Evolutionary conservation across 495 filamentous ascomycete genomes (phyloP).

Genomic region (Penicillium ucsense): DNA sequence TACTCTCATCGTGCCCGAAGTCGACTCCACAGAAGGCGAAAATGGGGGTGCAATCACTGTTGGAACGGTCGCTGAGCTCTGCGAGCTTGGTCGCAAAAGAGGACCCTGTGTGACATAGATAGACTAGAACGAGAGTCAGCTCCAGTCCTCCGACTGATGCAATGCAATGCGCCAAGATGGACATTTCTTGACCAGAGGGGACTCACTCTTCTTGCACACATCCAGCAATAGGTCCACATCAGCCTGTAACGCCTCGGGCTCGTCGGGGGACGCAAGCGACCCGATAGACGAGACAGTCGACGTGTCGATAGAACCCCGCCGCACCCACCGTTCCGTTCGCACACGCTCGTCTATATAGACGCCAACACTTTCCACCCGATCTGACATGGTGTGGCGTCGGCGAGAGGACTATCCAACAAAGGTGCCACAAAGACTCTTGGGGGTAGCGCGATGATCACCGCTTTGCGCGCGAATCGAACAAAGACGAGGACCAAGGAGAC

Average conservation of each 20-base stretch:
- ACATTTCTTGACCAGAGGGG: not conserved
- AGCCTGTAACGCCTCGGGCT: slow-evolving; percentile 38
- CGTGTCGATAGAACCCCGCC: slow-evolving; percentile 26
- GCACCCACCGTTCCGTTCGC: slow-evolving; percentile 50
- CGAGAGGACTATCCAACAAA: too few species aligned
- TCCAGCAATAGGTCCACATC: slow-evolving; percentile 42
- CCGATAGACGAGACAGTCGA: slow-evolving; percentile 15
- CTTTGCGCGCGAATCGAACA: slow-evolving; percentile 1
- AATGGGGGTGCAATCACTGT: slow-evolving; percentile 56
- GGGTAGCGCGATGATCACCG: slow-evolving; percentile 7
- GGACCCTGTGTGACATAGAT: slow-evolving; percentile 59
- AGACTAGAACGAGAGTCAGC: slow-evolving; percentile 40
- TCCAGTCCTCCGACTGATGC: too few species aligned
- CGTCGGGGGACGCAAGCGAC: slow-evolving; percentile 27
- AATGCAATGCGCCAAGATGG: too few species aligned
- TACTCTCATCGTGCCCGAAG: slow-evolving; percentile 20
- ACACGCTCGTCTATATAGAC: slow-evolving; percentile 77
- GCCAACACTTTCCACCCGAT: slow-evolving; percentile 62
- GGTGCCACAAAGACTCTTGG: too few species aligned
- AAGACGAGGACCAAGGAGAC: slow-evolving; percentile 7
- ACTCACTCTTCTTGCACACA: slow-evolving; percentile 47
- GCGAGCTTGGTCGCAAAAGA: slow-evolving; percentile 62
- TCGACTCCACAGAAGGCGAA: slow-evolving; percentile 68
- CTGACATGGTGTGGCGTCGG: slow-evolving; percentile 41
- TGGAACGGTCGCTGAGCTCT: slow-evolving; percentile 54